Conservation (phyloP, 495 filamentous ascomycete species). For the Hypoxylon intermedium region DNA sequence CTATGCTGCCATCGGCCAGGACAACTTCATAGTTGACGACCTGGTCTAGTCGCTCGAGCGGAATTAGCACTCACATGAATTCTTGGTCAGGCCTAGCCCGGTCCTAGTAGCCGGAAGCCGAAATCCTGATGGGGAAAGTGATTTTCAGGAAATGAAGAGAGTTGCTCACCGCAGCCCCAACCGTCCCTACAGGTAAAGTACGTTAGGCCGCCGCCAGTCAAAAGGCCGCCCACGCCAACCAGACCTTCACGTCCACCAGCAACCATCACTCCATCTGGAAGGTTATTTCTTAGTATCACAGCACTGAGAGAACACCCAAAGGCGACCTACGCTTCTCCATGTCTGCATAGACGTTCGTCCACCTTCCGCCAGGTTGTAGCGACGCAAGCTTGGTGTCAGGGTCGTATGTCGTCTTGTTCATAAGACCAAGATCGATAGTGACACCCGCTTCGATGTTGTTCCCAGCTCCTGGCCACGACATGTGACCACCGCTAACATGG, state of each 20-base stretch:
- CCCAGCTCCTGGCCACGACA: constrained; percentile 51
- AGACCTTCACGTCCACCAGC: constrained; percentile 61
- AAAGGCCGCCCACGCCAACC: constrained; percentile 66
- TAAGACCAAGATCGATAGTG: constrained; percentile 58
- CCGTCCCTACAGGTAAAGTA: constrained; percentile 59
- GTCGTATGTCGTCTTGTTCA: constrained; percentile 52
- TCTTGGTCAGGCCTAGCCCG: constrained; percentile 1
- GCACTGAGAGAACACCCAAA: too few relatives aligned
- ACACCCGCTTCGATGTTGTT: constrained; percentile 61
- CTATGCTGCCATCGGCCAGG: constrained; percentile 53
- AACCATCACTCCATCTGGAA: constrained; percentile 55
- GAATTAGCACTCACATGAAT: constrained; percentile 52
- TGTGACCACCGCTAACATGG: constrained; percentile 57
- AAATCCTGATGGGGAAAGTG: too few relatives aligned
- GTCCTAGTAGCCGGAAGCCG: neutral
- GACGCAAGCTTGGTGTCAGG: constrained; percentile 46
- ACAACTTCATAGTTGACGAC: constrained; percentile 57
- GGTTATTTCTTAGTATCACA: too few relatives aligned
- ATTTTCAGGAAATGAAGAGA: too few relatives aligned
- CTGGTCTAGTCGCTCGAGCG: constrained; percentile 42
- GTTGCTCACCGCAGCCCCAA: constrained; percentile 51
- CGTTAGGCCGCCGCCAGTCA: constrained; percentile 64
- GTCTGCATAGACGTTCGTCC: constrained; percentile 46
- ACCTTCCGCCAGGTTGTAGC: constrained; percentile 54
- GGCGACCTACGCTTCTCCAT: constrained; percentile 48